Conservation (phyloP, 192 early-diverging fungal species). For the Pecoramyces ruminantium region DNA sequence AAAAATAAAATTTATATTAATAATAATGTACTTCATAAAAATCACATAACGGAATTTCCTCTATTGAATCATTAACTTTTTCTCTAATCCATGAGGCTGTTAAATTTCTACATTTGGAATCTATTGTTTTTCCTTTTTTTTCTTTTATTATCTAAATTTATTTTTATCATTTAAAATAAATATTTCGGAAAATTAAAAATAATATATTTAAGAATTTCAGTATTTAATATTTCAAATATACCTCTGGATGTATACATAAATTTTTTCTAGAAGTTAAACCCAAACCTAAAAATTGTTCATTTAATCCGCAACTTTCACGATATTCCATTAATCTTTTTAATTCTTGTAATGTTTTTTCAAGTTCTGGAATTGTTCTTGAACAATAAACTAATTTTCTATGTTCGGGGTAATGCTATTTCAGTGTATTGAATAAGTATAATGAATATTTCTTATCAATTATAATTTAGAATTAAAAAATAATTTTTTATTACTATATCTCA, state of each 20-base stretch:
- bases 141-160: conserved; percentile 58
- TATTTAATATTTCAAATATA: too few species aligned
- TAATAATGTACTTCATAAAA: conserved; percentile 53
- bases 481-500: too few species aligned
- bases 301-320: conserved; percentile 39
- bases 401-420: conserved; percentile 58
- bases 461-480: too few species aligned
- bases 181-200: too few species aligned
- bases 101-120: conserved; percentile 76
- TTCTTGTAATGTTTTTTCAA: conserved; percentile 96
- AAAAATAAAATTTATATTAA: too few species aligned
- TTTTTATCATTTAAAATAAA: too few species aligned
- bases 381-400: conserved; percentile 98
- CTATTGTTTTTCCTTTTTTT: conserved; percentile 68
- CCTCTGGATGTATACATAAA: conserved; percentile 77
- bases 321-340: conserved; percentile 81
- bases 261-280: conserved; percentile 88
- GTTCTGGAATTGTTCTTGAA: conserved; percentile 98
- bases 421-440: too few species aligned
- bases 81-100: conserved; percentile 89
- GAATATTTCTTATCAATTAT: conserved; percentile 4
- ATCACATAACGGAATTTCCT: conserved; percentile 38
- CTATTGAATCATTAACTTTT: conserved; percentile 17
- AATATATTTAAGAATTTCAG: too few species aligned
- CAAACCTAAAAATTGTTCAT: conserved; percentile 73